phyloP scores from a whole-genome alignment of 2,329 filamentous ascomycete genomes.

The Sclerotinia borealis region DNA sequence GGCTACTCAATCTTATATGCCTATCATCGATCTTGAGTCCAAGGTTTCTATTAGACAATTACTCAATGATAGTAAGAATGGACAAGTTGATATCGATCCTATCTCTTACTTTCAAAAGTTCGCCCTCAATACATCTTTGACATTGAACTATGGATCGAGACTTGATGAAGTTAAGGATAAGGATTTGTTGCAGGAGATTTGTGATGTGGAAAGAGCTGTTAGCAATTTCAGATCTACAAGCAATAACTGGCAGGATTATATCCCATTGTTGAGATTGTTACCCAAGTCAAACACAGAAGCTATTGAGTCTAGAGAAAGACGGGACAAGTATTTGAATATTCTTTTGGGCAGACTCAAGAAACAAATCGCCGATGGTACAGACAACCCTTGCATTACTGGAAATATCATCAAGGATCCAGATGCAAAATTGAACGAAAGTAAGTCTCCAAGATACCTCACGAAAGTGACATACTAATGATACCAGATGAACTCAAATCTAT shows the following conservation, averaged over 20 bases:
- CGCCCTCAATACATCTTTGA: conserved; percentile 70
- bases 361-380: conserved; percentile 54
- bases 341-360: conserved; percentile 56
- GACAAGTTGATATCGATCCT: conserved; percentile 60
- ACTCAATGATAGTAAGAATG: conserved; percentile 55
- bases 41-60: conserved; percentile 68
- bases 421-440: conserved; percentile 61
- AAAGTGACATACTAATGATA: conserved; percentile 36
- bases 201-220: conserved; percentile 67
- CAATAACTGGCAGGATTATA: conserved; percentile 81
- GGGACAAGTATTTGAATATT: conserved; percentile 59
- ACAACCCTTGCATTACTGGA: conserved; percentile 62
- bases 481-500: conserved; percentile 72
- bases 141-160: conserved; percentile 72
- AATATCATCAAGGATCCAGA: conserved; percentile 58
- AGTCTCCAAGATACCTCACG: conserved; percentile 21
- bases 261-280: conserved; percentile 65
- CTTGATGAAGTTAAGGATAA: conserved; percentile 63
- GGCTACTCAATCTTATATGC: conserved; percentile 72
- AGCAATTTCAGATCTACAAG: conserved; percentile 72
- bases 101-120: conserved; percentile 69
- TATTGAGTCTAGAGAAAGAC: conserved; percentile 57
- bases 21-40: conserved; percentile 73
- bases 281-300: conserved; percentile 58
- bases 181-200: conserved; percentile 64